Base-by-base conservation (phyloP, 148 eudicot genomes). In the Bassia scoparia region DNA sequence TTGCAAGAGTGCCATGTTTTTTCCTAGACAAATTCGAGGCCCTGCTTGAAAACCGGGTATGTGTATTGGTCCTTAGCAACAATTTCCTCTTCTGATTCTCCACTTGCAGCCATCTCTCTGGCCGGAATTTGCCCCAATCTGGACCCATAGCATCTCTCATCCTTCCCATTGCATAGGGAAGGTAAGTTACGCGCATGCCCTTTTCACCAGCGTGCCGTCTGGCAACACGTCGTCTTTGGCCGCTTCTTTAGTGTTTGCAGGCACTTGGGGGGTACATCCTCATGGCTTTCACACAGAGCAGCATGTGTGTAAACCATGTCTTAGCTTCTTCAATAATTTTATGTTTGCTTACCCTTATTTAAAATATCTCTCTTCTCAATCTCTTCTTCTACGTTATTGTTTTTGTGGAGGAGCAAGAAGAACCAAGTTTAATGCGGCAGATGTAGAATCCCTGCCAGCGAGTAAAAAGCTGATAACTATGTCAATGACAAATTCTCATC, bases 391-490 rank as follows among this genome's bases (percentile, higher is more conserved):
- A 61, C 76, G 2, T 53, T 43, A n/a, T 70, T 48, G 29, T 74
- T 59, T 70, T 64, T 27, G 27, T 76, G 63, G 10, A 84, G 64
- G 29, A 80, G 74, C 89, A 84, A 84, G 61, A 84, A 84, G 17
- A 84, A 84, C 89, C 89, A 84, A 13, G 86, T 82, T n/a, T 31
- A 82, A 55, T 8, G 86, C 87, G 0, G 84, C 55, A 0, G 84
- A 82, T 0, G 80, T 78, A 5, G 86, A 73, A 72, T 84, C 89
- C 21, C 81, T 68, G 14, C 89, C 87, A 11, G 87, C 89, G 13
- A 86, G 67, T 3, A 84, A 76, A 76, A 84, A 86, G 44, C 84
- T 84, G 16, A 82, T 84, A 16, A 77, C 83, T 3, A 87, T 83
- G 29, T 85, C 86, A 2, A 66, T 62, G 20, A 84, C 76, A 21